Evolutionary conservation across 169 alveolate species (phyloP), one percentile per base, ranked within the genome.

Genomic region (Plasmodium gonderi): DNA sequence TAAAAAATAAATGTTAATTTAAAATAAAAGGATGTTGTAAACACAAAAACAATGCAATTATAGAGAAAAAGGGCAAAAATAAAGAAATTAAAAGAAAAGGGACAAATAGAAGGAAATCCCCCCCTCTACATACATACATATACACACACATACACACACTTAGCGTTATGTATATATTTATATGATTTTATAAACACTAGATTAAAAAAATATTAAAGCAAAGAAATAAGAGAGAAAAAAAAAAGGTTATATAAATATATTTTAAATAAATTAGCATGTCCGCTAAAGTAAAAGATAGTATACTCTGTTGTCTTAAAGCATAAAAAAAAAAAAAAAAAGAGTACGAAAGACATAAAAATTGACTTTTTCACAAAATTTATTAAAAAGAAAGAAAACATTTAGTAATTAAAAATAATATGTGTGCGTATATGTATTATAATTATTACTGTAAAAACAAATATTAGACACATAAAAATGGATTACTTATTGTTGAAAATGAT

Each of bases 31-130:
- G 29, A 40, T n/a, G 14, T n/a, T 20, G n/a, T 40, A 75, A 75
- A 75, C 29, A 75, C 81, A 40, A 40, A 75, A 75, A 40, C 81
- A 75, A 75, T 20, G 31, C 29, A 75, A 38, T 36, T 75, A 75
- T 75, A 49, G 67, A 44, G 33, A 75, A 0, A 75, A 75, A 45
- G 54, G 51, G 12, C 40, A 23, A 14, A 40, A 74, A 75, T 38
- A 29, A 6, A 9, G 31, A 75, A 42, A n/a, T n/a, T n/a, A n/a
- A n/a, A 36, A 26, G 79, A 69, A 69, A 69, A 69, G 23, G 38
- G 36, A 75, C 45, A 75, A 75, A 75, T 75, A 17, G 12, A 23
- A 75, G 36, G 9, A 29, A 60, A n/a, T 60, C 40, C 14, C 72
- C n/a, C n/a, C n/a, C n/a, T n/a, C n/a, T n/a, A n/a, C n/a, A n/a